Conservation (phyloP, 805 yeast species). For the Kodamaea kakaduensis region DNA sequence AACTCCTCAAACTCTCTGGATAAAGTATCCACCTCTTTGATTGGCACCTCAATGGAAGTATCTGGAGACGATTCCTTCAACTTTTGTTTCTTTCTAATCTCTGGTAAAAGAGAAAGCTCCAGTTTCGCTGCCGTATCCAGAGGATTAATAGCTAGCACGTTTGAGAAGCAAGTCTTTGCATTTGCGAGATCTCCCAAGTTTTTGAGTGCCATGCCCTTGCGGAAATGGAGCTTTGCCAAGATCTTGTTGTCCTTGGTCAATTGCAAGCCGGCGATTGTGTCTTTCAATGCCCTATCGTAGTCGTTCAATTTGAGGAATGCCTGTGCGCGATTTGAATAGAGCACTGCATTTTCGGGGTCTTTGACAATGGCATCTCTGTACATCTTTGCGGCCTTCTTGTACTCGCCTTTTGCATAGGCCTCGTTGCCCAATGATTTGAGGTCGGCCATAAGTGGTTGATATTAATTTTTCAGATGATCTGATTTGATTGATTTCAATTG, state of each 20-base stretch:
- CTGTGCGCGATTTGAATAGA: conserved; percentile 68
- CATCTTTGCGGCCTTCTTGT: conserved; percentile 44
- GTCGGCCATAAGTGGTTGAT: too few relatives aligned
- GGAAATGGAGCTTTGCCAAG: conserved; percentile 46
- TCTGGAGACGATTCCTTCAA: conserved; percentile 1
- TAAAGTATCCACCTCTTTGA: conserved; percentile 41
- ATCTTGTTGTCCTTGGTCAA: conserved; percentile 28
- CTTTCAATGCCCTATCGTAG: conserved; percentile 46
- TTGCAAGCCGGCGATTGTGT: conserved; percentile 48
- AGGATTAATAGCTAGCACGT: conserved; percentile 41
- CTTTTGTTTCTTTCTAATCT: conserved; percentile 13
- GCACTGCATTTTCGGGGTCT: conserved; percentile 49
- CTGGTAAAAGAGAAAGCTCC: conserved; percentile 24
- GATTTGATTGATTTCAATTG: too few relatives aligned
- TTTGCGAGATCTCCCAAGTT: conserved; percentile 21
- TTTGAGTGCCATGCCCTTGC: conserved; percentile 43
- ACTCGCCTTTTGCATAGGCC: conserved; percentile 46
- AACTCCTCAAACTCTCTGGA: conserved; percentile 32
- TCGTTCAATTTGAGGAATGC: conserved; percentile 51
- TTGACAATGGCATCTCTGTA: conserved; percentile 54
- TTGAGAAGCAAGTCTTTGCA: conserved; percentile 27
- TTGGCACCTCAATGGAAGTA: conserved; percentile 21
- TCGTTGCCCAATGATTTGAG: conserved; percentile 49
- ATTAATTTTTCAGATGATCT: conserved; percentile 23
- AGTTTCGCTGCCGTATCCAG: conserved; percentile 33